A percentile compares a stretch with the other conserved stretches of the same genome.
These are phyloP conservation scores for Diospyros lotus DNA, from an alignment of 148 eudicot species.

Conservation along the genomic window DNA sequence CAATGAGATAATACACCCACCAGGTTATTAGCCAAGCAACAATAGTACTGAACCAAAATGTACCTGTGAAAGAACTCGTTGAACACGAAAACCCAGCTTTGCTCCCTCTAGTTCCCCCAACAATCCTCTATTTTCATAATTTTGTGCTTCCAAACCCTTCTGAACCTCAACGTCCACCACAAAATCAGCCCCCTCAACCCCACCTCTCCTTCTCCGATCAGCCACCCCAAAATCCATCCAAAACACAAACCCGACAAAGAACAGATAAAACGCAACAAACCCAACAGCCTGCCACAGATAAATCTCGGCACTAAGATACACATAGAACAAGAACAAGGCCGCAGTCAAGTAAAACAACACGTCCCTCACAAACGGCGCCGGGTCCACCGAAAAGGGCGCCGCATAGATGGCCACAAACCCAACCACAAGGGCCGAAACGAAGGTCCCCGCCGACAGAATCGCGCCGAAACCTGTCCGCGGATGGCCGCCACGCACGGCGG, in stretches of 20 bases:
- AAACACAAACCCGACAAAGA: slow-evolving; percentile 91
- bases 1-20: not conserved
- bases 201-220: slow-evolving; percentile 23
- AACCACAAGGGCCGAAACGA: slow-evolving; percentile 78
- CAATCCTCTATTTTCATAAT: slow-evolving; percentile 30
- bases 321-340: slow-evolving; percentile 68
- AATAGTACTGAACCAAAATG: slow-evolving; percentile 11
- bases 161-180: slow-evolving; percentile 30
- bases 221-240: slow-evolving; percentile 84
- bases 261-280: slow-evolving; percentile 80
- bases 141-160: slow-evolving; percentile 15
- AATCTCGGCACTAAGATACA: slow-evolving; percentile 87
- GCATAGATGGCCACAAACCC: slow-evolving; percentile 87
- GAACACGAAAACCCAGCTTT: slow-evolving; percentile 14
- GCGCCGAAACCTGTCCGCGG: slow-evolving; percentile 77
- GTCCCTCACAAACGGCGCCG: slow-evolving; percentile 73
- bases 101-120: slow-evolving; percentile 15
- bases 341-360: slow-evolving; percentile 76
- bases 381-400: slow-evolving; percentile 69
- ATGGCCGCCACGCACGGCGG: slow-evolving; percentile 62
- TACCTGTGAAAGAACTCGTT: slow-evolving; percentile 46
- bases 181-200: slow-evolving; percentile 18
- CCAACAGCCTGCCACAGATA: slow-evolving; percentile 91
- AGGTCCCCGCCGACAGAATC: slow-evolving; percentile 79
- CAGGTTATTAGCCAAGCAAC: not conserved